A percentile compares a stretch with the other conserved stretches of the same genome.
Conservation (phyloP, 768 basidiomycete genomes). For the Lactarius deliciosus region DNA sequence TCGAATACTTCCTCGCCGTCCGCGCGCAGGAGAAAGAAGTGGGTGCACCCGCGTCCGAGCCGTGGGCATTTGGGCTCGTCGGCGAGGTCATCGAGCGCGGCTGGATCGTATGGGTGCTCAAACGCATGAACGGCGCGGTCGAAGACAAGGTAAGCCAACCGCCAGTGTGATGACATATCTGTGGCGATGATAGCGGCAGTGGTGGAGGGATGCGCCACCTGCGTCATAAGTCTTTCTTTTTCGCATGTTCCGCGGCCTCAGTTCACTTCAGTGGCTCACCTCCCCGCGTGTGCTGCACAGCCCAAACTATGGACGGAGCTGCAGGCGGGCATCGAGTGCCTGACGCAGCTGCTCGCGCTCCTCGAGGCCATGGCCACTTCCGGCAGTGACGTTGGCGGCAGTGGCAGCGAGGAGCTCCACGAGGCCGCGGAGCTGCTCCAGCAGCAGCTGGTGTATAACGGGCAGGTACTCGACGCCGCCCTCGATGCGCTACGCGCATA, state of each 20-base stretch:
- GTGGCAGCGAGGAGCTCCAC: constrained; percentile 36
- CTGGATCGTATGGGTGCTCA: constrained; percentile 90
- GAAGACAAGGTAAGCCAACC: constrained; percentile 74
- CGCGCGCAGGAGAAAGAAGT: constrained; percentile 44
- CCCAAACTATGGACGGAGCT: constrained; percentile 94
- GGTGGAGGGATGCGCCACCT: constrained; percentile 19
- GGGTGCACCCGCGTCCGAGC: constrained; percentile 40
- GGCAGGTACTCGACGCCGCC: constrained; percentile 88
- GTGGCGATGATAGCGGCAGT: too few relatives aligned
- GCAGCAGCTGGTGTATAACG: constrained; percentile 92
- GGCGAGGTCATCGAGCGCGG: constrained; percentile 83
- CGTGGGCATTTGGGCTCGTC: constrained; percentile 71
- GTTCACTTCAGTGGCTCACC: background rate
- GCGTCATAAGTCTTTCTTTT: background rate
- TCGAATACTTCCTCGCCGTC: constrained; percentile 78
- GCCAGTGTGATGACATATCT: too few relatives aligned
- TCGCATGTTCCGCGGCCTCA: background rate
- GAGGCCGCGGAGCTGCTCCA: constrained; percentile 83
- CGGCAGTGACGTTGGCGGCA: constrained; percentile 40
- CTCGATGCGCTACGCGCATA: constrained; percentile 75
- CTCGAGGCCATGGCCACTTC: constrained; percentile 79
- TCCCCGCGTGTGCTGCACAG: constrained; percentile 41
- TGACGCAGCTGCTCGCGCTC: constrained; percentile 87
- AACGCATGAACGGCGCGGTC: constrained; percentile 82
- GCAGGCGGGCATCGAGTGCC: constrained; percentile 90